Evolutionary conservation across 306 rosid species (phyloP).

Genomic region (Lathyrus oleraceus): DNA sequence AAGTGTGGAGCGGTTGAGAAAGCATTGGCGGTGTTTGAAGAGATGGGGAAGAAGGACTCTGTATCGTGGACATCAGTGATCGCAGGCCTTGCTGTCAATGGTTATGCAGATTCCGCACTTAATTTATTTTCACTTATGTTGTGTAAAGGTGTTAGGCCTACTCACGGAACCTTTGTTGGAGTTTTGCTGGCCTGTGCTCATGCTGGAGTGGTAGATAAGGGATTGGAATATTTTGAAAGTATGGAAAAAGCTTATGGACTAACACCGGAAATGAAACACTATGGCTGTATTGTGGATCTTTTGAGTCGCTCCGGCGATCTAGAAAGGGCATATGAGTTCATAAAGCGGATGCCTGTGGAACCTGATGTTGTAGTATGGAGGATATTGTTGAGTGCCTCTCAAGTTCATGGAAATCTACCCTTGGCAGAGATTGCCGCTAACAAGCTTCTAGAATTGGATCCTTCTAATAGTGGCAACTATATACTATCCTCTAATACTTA

Average conservation of each 20-base stretch:
- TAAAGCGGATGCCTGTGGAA: constrained; percentile 61
- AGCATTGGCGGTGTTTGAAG: constrained; percentile 66
- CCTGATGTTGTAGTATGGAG: constrained; percentile 80
- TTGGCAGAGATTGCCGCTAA: constrained; percentile 69
- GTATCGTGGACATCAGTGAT: constrained; percentile 77
- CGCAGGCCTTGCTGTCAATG: constrained; percentile 85
- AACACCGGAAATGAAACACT: constrained; percentile 79
- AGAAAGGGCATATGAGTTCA: constrained; percentile 69
- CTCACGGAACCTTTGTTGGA: constrained; percentile 74
- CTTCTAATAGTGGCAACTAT: constrained; percentile 69
- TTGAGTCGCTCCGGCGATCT: constrained; percentile 79
- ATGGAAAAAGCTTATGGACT: constrained; percentile 70
- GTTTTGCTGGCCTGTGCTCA: constrained; percentile 79
- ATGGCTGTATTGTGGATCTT: constrained; percentile 77
- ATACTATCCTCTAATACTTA: constrained; percentile 73
- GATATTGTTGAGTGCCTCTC: constrained; percentile 76
- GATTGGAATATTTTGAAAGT: constrained; percentile 67
- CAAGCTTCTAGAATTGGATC: constrained; percentile 78
- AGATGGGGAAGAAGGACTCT: constrained; percentile 63
- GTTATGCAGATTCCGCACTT: constrained; percentile 67
- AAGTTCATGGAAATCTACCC: constrained; percentile 69
- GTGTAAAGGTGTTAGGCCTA: constrained; percentile 58
- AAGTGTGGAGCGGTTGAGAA: constrained; percentile 81
- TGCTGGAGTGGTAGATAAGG: constrained; percentile 77
- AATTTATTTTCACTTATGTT: constrained; percentile 64